phyloP scores from a whole-genome alignment of 2,329 filamentous ascomycete species.

The Diplocarpon mali region DNA sequence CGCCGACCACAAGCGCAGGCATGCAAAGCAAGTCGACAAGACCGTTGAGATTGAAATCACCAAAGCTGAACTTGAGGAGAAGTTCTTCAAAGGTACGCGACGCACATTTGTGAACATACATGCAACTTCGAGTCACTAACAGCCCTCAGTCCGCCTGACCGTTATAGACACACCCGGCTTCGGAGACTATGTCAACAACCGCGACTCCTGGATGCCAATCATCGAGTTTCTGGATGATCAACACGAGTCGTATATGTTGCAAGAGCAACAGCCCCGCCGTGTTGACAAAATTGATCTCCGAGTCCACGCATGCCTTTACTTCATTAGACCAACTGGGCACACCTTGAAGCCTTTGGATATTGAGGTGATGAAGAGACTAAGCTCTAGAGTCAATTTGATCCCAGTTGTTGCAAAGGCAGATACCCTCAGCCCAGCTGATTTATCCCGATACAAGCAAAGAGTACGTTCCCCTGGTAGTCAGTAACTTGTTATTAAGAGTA shows the following conservation, averaged over 20 bases:
- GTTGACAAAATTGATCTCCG: constrained; percentile 98
- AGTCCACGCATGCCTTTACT: constrained; percentile 97
- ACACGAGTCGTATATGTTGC: constrained; percentile 99
- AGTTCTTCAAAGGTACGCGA: constrained; percentile 94
- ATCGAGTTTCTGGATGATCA: constrained; percentile 99
- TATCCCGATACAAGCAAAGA: constrained; percentile 89
- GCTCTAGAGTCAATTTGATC: constrained; percentile 95
- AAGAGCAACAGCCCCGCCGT: constrained; percentile 97
- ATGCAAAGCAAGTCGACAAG: constrained; percentile 99
- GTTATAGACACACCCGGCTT: constrained; percentile 99
- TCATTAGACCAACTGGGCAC: constrained; percentile 96
- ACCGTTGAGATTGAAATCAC: constrained; percentile 99
- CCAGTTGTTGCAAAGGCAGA: constrained; percentile 98
- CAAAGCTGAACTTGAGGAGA: constrained; percentile 99
- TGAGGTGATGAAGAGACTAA: constrained; percentile 99
- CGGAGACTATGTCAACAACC: constrained; percentile 99
- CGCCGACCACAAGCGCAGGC: constrained; percentile 97
- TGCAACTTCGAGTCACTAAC: constrained; percentile 11
- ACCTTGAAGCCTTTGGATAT: constrained; percentile 98
- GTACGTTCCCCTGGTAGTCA: constrained; percentile 39
- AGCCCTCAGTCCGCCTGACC: constrained; percentile 72
- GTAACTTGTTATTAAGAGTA: constrained; percentile 23
- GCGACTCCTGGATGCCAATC: constrained; percentile 99
- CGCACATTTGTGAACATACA: not conserved
- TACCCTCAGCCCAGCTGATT: constrained; percentile 84